Conservation (phyloP, 805 yeast species). For the Starmerella bombicola region DNA sequence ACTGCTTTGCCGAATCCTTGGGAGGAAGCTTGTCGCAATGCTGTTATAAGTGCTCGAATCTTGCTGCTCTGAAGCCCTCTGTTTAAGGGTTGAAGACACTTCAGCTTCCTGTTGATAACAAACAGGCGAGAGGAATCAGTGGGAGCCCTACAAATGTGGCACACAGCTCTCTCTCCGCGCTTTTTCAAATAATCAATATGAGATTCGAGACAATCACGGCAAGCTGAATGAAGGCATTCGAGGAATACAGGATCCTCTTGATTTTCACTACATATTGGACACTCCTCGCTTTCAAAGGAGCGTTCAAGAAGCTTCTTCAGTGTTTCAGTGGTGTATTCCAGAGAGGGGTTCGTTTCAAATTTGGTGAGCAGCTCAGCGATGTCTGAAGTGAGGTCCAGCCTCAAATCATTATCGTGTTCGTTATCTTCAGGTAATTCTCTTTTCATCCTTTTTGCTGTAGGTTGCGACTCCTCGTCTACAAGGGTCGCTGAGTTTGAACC, state of each 20-base stretch:
- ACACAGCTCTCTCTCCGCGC: conserved; percentile 37
- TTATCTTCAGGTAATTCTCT: background rate
- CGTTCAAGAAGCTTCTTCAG: conserved; percentile 23
- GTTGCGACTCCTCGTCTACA: background rate
- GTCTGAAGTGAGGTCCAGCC: conserved; percentile 11
- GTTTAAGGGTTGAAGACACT: conserved; percentile 25
- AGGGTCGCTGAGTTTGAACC: background rate
- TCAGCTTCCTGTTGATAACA: conserved; percentile 28
- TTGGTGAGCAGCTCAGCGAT: conserved; percentile 5
- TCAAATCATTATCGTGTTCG: conserved; percentile 7
- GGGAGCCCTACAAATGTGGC: conserved; percentile 63
- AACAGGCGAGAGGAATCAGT: conserved; percentile 42
- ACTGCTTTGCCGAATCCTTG: conserved; percentile 57
- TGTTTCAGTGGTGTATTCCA: conserved; percentile 21
- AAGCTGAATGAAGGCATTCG: conserved; percentile 71
- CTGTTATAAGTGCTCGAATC: conserved; percentile 11
- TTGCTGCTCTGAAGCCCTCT: conserved; percentile 26
- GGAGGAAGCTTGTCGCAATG: conserved; percentile 36
- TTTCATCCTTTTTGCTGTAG: conserved; percentile 5
- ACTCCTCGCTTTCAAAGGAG: conserved; percentile 41
- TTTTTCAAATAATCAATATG: conserved; percentile 57
- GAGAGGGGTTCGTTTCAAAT: conserved; percentile 12
- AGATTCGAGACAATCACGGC: conserved; percentile 57
- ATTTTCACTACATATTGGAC: conserved; percentile 70
- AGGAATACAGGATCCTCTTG: conserved; percentile 53